Evolutionary conservation across 805 yeast genomes (phyloP).

Genomic region (Starmerella geochares): DNA sequence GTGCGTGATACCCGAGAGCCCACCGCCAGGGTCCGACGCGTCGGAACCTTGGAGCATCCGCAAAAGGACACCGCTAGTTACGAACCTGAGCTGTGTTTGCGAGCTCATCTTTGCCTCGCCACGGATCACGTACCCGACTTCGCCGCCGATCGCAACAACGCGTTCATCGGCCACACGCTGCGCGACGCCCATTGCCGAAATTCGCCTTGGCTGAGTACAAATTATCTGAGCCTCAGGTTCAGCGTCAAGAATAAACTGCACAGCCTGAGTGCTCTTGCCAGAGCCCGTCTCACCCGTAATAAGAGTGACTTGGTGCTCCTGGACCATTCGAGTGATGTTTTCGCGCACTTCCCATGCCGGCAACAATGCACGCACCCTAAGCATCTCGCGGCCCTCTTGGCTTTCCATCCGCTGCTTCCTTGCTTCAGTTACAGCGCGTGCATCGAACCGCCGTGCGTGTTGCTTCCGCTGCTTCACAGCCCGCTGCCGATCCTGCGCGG

Average conservation of each 20-base stretch:
- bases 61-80: constrained; percentile 84
- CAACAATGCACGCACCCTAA: constrained; percentile 42
- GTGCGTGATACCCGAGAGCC: constrained; percentile 40
- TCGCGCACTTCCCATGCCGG: constrained; percentile 77
- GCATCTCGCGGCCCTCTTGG: constrained; percentile 34
- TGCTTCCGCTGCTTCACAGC: background rate
- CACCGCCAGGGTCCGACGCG: constrained; percentile 23
- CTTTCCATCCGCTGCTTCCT: constrained; percentile 33
- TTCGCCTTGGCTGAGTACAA: constrained; percentile 94
- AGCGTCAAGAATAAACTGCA: constrained; percentile 75
- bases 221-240: constrained; percentile 44
- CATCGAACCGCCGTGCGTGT: constrained; percentile 24
- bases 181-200: constrained; percentile 88
- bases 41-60: constrained; percentile 59
- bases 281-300: constrained; percentile 97
- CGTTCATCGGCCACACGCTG: constrained; percentile 86
- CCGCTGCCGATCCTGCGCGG: constrained; percentile 1
- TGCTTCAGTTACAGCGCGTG: constrained; percentile 31
- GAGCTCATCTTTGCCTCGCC: constrained; percentile 60
- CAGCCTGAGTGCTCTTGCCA: constrained; percentile 91
- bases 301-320: constrained; percentile 52
- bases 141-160: constrained; percentile 50
- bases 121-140: constrained; percentile 80
- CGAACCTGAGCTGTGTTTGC: constrained; percentile 68
- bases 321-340: constrained; percentile 47